Base-by-base conservation (phyloP, 257 asterid species). In the Verbascum thapsus region DNA sequence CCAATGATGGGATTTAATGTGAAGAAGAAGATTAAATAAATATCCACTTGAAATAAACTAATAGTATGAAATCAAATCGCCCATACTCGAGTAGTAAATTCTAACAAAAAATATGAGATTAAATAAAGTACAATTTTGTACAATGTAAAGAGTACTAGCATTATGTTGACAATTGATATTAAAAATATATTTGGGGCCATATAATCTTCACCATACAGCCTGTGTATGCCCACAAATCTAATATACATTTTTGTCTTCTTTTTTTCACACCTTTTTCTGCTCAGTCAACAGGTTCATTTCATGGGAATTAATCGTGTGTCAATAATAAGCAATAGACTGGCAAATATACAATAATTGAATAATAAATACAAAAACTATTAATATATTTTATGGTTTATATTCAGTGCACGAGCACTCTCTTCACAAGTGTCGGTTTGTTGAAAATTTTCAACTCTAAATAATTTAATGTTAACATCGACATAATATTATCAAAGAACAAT, bases 41-140 rank as follows among this genome's bases (percentile, higher is more conserved):
- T 54, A 63, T 17, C 16, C 50, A 11, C 40, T 13, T 1, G 23
- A 60, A 61, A 52, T 8, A 2, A 12, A 53, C 9, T 5, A 48
- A 69, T 73, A 70, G 72, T 74, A 16, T 45, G 53, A 49, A 6
- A 69, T 77, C 75, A 76, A 69, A 70, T 67, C 48, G n/a, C n/a
- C n/a, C n/a, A n/a, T n/a, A n/a, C n/a, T n/a, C n/a, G n/a, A n/a
- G n/a, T n/a, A n/a, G n/a, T n/a, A n/a, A n/a, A n/a, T n/a, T n/a
- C n/a, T n/a, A n/a, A n/a, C n/a, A n/a, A n/a, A n/a, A n/a, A n/a
- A n/a, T n/a, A n/a, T n/a, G n/a, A n/a, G n/a, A n/a, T n/a, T n/a
- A n/a, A n/a, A n/a, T n/a, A n/a, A 79, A 67, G 91, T 81, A 85
- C 91, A 75, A 83, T 79, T 78, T 74, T 88, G 91, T 85, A 85